phyloP scores from a whole-genome alignment of 2,329 filamentous ascomycete species.

The Corynespora cassiicola region DNA sequence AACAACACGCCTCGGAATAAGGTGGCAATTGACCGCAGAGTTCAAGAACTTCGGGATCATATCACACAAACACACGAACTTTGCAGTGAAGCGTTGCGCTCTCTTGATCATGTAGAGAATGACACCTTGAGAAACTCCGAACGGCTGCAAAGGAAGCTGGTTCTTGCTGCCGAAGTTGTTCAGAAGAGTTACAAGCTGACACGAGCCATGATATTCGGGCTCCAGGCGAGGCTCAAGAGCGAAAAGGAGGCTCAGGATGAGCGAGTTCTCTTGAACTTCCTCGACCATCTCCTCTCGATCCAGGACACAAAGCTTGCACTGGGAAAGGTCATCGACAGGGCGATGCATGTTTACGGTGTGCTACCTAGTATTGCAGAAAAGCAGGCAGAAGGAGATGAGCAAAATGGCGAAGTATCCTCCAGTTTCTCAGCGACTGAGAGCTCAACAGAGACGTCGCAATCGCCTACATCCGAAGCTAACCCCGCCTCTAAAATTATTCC shows the following conservation, averaged over 20 bases:
- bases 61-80: neutral
- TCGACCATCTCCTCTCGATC: constrained; percentile 33
- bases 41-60: too few species aligned
- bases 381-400: neutral
- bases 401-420: too few species aligned
- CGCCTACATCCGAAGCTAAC: too few species aligned
- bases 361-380: constrained; percentile 16
- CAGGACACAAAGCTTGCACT: constrained; percentile 39
- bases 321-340: constrained; percentile 27
- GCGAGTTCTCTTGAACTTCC: too few species aligned
- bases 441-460: neutral
- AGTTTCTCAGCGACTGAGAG: too few species aligned
- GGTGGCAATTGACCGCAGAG: too few species aligned
- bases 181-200: constrained; percentile 36
- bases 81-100: too few species aligned
- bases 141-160: too few species aligned
- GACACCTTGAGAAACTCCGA: too few species aligned
- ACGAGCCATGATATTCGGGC: constrained; percentile 33
- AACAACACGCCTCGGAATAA: too few species aligned
- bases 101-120: too few species aligned
- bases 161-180: constrained; percentile 26
- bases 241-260: constrained; percentile 16
- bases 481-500: too few species aligned
- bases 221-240: constrained; percentile 35
- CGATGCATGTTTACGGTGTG: constrained; percentile 29